These are phyloP conservation scores for Carallia brachiata DNA, from an alignment of 345 rosid genomes.

Conservation along the genomic window DNA sequence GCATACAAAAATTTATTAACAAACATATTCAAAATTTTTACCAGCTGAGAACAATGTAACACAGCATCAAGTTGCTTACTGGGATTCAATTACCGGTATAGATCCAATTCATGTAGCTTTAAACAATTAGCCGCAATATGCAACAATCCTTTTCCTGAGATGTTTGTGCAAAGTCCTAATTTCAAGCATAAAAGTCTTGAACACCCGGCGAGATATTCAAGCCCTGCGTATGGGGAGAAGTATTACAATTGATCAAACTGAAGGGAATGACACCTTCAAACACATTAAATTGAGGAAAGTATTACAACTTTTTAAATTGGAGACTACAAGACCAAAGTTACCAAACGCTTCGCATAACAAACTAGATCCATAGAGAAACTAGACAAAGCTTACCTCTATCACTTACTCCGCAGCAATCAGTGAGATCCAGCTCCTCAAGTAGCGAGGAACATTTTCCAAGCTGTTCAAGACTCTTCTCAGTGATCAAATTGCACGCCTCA, in stretches of 20 bases:
- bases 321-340: neutral
- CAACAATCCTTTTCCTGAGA: slow-evolving; percentile 69
- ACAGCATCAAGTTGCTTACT: neutral
- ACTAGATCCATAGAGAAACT: neutral
- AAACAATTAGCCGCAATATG: slow-evolving; percentile 61
- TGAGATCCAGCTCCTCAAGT: slow-evolving; percentile 85
- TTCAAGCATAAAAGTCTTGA: slow-evolving; percentile 57
- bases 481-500: slow-evolving; percentile 81
- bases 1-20: slow-evolving; percentile 19
- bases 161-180: slow-evolving; percentile 66
- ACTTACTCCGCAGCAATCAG: slow-evolving; percentile 69
- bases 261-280: neutral
- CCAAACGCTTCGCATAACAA: neutral
- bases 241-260: neutral
- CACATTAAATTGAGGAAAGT: neutral
- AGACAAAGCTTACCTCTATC: slow-evolving; percentile 55
- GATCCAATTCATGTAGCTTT: slow-evolving; percentile 69
- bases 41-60: neutral
- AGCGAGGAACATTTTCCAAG: slow-evolving; percentile 56
- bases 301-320: neutral
- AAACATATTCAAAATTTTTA: slow-evolving; percentile 7
- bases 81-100: slow-evolving; percentile 62
- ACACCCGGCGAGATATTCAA: slow-evolving; percentile 71
- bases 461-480: slow-evolving; percentile 69
- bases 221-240: slow-evolving; percentile 47